Base-by-base conservation (phyloP, 208 protist species). In the Wallacemonas sp. region DNA sequence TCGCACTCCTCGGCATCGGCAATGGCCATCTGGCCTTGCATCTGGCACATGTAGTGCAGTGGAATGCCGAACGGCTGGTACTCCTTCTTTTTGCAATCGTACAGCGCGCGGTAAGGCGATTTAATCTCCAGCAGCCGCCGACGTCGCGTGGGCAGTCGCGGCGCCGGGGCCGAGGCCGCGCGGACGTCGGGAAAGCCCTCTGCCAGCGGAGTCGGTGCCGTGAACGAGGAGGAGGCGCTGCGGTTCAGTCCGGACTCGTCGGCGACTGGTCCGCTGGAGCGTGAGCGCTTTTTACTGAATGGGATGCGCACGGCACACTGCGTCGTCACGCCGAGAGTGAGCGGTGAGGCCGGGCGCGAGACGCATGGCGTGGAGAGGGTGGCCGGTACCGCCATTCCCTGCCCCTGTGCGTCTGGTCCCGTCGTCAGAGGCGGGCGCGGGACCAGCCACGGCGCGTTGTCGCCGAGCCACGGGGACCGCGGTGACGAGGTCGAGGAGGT, bases 11-110 rank as follows among this genome's bases (percentile, higher is more conserved):
- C 84, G 18, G 77, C 77, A 42, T 82, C 74, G 0, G 86, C 82
- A 67, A 97, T 94, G 22, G 89, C 82, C 75, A 97, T 94, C 70
- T 97, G 92, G 3, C 92, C 89, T 59, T 97, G 92, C 71, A 97
- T 89, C 39, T 97, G 92, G 39, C 89, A 95, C 73, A 97, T 87
- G 65, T 97, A 97, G n/a, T 81, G 65, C 22, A 68, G 68, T 0
- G 92, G 92, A 57, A 97, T 95, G 25, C 92, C 92, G 70, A 92
- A 95, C 0, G 85, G 80, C 31, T 71, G 52, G 54, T 71, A 84
- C 26, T 44, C 46, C 0, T 54, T 18, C 33, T 90, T 88, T 1
- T 70, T 79, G 23, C 71, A 73, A 61, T 84, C 73, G 50, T 93
- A 97, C 8, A 97, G 76, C 0, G 81, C 46, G 5, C 74, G 48